phyloP scores from a whole-genome alignment of 1,139 yeast species.

The Pichia sp. region DNA sequence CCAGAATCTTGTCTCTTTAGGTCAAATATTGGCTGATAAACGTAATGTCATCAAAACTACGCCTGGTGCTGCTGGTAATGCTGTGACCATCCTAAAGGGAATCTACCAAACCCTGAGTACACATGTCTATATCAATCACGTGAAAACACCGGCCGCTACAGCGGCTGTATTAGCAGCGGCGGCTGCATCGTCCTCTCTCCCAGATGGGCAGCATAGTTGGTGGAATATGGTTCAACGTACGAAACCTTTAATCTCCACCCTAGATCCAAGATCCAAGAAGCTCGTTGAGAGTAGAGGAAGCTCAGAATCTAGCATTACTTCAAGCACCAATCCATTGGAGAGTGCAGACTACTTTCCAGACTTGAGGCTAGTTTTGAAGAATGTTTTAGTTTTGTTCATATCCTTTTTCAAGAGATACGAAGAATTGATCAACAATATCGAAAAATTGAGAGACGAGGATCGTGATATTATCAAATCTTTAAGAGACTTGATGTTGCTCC shows the following conservation, averaged over 20 bases:
- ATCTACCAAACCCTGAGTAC: constrained; percentile 15
- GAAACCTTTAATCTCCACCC: not conserved
- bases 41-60: constrained; percentile 4
- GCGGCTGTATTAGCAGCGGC: constrained; percentile 6
- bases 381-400: constrained; percentile 22
- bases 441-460: not conserved
- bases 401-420: constrained; percentile 17
- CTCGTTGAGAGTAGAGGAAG: too few species aligned
- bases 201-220: constrained; percentile 5
- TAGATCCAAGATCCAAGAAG: constrained; percentile 2
- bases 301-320: not conserved
- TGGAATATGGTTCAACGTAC: constrained; percentile 6
- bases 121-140: constrained; percentile 23
- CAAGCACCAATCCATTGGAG: constrained; percentile 8
- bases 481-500: constrained; percentile 18
- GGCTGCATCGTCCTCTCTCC: constrained; percentile 4
- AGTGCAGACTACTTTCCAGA: constrained; percentile 22
- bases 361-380: constrained; percentile 22
- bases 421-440: constrained; percentile 1
- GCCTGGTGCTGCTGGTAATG: constrained; percentile 4
- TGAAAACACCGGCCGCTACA: constrained; percentile 8
- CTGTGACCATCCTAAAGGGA: not conserved
- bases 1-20: constrained; percentile 17
- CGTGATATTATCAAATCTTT: constrained; percentile 6
- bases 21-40: constrained; percentile 13